A percentile compares a stretch with the other conserved stretches of the same genome.
These are phyloP conservation scores for Echinosophora koreensis DNA, from an alignment of 306 rosid genomes.

Conservation along the genomic window DNA sequence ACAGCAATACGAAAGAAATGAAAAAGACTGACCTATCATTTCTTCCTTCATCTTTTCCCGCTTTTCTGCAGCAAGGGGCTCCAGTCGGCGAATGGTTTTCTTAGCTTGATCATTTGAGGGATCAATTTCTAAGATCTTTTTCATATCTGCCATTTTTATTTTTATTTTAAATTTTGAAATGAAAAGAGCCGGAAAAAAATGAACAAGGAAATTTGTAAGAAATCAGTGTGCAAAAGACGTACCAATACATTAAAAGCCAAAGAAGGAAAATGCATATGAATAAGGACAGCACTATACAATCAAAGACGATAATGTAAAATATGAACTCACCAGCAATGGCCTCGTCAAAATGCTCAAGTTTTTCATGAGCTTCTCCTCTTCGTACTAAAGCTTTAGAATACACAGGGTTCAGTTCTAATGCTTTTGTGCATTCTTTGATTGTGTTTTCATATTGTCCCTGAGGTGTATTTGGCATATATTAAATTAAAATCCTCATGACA, in stretches of 20 bases:
- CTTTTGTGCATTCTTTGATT: conserved; percentile 88
- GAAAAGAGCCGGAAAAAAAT: conserved; percentile 18
- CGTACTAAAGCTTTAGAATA: conserved; percentile 80
- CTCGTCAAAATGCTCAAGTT: conserved; percentile 92
- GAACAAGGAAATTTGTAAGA: conserved; percentile 6
- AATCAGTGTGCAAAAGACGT: conserved; percentile 28
- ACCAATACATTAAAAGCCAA: neutral
- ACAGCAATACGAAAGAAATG: neutral
- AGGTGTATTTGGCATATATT: conserved; percentile 29
- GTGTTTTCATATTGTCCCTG: conserved; percentile 87
- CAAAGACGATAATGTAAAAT: neutral
- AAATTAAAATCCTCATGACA: neutral
- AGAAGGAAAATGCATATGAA: neutral
- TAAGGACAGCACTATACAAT: neutral
- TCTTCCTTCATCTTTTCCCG: conserved; percentile 96
- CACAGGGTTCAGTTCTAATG: conserved; percentile 80
- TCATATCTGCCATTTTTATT: conserved; percentile 64
- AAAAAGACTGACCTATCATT: conserved; percentile 71
- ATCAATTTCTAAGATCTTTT: conserved; percentile 82
- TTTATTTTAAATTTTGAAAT: neutral
- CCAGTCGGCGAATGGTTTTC: conserved; percentile 66
- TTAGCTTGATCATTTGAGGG: conserved; percentile 80
- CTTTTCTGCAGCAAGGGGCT: conserved; percentile 86
- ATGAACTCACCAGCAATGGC: conserved; percentile 73
- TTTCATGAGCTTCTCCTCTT: conserved; percentile 94